Conservation (phyloP, 192 early-diverging fungal species). For the Linnemannia zychae region DNA sequence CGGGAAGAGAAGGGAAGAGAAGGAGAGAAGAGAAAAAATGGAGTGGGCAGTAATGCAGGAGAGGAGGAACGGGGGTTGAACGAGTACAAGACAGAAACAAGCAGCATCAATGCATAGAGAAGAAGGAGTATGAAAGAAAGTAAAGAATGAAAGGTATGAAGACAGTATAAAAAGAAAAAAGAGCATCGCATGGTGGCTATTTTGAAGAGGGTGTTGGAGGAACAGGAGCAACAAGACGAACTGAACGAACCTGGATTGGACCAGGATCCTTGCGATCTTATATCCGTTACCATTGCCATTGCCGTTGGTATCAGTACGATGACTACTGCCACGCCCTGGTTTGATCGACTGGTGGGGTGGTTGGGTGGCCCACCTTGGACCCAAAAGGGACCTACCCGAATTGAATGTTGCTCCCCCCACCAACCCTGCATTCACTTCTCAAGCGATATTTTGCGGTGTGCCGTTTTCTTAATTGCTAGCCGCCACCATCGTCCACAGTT, state of each 20-base stretch:
- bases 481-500: too few species aligned
- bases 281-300: too few species aligned
- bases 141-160: neutral
- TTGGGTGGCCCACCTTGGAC: neutral
- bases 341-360: neutral
- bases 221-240: too few species aligned
- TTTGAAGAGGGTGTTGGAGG: neutral
- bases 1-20: neutral
- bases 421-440: too few species aligned
- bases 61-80: neutral
- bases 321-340: too few species aligned
- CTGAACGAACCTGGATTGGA: neutral
- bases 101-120: neutral
- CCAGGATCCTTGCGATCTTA: neutral
- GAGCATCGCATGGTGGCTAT: neutral
- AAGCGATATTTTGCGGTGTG: neutral
- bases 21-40: neutral
- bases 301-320: too few species aligned
- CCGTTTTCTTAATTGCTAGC: neutral
- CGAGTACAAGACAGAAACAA: neutral
- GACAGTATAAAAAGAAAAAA: neutral
- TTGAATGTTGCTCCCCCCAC: too few species aligned
- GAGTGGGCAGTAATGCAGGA: neutral
- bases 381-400: too few species aligned
- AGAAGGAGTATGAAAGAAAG: neutral